Evolutionary conservation across 495 filamentous ascomycete species (phyloP).

Genomic region (Rhypophila decipiens): DNA sequence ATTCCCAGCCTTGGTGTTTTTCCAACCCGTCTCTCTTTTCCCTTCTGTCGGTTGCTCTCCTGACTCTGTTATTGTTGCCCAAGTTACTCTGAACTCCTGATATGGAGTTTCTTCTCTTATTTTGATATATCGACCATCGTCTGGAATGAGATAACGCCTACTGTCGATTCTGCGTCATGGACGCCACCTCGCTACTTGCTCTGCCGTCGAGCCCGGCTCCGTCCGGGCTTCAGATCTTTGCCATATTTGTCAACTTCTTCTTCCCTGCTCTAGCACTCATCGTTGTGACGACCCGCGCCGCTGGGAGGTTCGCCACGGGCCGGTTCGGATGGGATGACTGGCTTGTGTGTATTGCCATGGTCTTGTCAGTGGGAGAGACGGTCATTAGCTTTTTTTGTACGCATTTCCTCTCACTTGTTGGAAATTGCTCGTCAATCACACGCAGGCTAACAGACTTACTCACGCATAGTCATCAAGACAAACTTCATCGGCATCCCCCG

Average conservation of each 20-base stretch:
- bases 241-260: conserved; percentile 40
- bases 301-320: conserved; percentile 29
- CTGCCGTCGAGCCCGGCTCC: conserved; percentile 12
- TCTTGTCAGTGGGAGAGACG: conserved; percentile 37
- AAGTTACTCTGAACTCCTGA: conserved; percentile 6
- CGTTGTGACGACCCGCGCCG: conserved; percentile 35
- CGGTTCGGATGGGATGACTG: conserved; percentile 39
- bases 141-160: conserved; percentile 23
- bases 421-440: too few relatives aligned
- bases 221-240: conserved; percentile 33
- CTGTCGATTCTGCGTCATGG: conserved; percentile 17
- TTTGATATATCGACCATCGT: conserved; percentile 11
- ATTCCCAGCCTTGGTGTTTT: conserved; percentile 13
- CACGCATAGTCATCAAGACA: conserved; percentile 41
- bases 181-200: conserved; percentile 16
- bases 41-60: conserved; percentile 8
- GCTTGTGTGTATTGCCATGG: conserved; percentile 40
- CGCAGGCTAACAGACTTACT: too few relatives aligned
- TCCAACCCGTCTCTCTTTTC: conserved; percentile 7
- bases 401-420: too few relatives aligned
- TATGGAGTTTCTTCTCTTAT: conserved; percentile 12
- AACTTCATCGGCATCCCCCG: conserved; percentile 46
- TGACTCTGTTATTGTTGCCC: conserved; percentile 1
- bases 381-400: conserved; percentile 40
- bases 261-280: conserved; percentile 42